Evolutionary conservation across 192 early-diverging fungal genomes (phyloP).

Genomic region (Coemansia sp.): DNA sequence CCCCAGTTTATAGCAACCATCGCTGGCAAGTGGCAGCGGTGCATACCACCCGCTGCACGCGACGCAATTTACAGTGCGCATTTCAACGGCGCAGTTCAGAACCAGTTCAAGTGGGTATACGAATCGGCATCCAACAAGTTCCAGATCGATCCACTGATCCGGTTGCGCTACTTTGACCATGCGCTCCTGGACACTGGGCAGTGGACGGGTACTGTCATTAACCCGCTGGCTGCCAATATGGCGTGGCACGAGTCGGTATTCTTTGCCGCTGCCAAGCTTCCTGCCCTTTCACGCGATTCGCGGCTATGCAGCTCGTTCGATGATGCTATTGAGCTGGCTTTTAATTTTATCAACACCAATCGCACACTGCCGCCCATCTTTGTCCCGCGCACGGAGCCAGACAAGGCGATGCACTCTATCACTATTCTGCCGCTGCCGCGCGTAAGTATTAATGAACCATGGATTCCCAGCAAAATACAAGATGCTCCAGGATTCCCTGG

Average conservation of each 20-base stretch:
- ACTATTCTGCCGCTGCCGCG: conserved; percentile 18
- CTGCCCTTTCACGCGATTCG: not conserved
- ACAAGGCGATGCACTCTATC: not conserved
- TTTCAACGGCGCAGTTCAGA: conserved; percentile 15
- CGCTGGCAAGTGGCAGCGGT: not conserved
- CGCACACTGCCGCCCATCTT: not conserved
- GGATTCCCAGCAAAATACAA: conserved; percentile 9
- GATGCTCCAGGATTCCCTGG: conserved; percentile 11
- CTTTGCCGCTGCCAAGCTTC: not conserved
- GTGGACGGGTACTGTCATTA: not conserved
- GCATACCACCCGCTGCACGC: conserved; percentile 18
- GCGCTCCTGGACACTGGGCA: conserved; percentile 20
- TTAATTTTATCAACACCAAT: not conserved
- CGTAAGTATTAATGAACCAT: conserved; percentile 8
- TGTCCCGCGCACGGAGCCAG: not conserved
- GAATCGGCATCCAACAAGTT: conserved; percentile 7
- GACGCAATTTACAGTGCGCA: conserved; percentile 22
- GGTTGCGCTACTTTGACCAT: conserved; percentile 28
- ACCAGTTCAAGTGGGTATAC: conserved; percentile 35
- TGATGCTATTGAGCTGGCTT: not conserved
- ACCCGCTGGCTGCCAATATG: not conserved
- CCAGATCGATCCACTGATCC: conserved; percentile 15
- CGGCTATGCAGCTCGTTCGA: conserved; percentile 7
- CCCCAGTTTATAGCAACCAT: conserved; percentile 18
- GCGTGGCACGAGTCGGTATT: not conserved